Evolutionary conservation across 179 eudicot genomes (phyloP).

Genomic region (Beta macrorhiza): DNA sequence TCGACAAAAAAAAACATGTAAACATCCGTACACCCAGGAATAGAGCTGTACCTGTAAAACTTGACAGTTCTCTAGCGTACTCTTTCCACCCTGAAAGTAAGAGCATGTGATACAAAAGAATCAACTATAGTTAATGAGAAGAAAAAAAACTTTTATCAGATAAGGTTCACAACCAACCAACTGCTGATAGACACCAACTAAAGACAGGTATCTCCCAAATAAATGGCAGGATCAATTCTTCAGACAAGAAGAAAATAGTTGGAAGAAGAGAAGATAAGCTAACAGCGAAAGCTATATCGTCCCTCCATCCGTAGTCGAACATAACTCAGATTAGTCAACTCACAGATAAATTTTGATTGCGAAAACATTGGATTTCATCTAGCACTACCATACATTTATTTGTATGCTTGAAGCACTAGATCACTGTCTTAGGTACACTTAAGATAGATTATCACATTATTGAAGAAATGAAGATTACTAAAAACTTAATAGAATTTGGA

Average conservation of each 20-base stretch:
- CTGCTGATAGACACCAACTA: background rate
- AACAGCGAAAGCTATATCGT: too few species aligned
- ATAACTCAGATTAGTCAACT: background rate
- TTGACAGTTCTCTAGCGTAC: slow-evolving; percentile 95
- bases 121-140: background rate
- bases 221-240: background rate
- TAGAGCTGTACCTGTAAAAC: slow-evolving; percentile 71
- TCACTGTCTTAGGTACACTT: background rate
- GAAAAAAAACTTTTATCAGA: background rate
- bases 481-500: background rate
- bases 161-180: background rate
- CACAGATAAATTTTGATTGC: background rate
- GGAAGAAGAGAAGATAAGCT: too few species aligned
- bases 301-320: too few species aligned
- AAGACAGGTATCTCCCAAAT: background rate
- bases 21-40: background rate
- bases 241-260: too few species aligned
- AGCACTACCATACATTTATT: too few species aligned
- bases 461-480: background rate
- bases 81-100: slow-evolving; percentile 77
- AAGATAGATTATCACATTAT: background rate
- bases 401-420: too few species aligned
- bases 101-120: background rate
- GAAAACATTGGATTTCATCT: too few species aligned
- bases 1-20: background rate